These are phyloP conservation scores for Pseudonitzschia multiseries DNA, from an alignment of 108 stramenopile genomes.

Conservation along the genomic window DNA sequence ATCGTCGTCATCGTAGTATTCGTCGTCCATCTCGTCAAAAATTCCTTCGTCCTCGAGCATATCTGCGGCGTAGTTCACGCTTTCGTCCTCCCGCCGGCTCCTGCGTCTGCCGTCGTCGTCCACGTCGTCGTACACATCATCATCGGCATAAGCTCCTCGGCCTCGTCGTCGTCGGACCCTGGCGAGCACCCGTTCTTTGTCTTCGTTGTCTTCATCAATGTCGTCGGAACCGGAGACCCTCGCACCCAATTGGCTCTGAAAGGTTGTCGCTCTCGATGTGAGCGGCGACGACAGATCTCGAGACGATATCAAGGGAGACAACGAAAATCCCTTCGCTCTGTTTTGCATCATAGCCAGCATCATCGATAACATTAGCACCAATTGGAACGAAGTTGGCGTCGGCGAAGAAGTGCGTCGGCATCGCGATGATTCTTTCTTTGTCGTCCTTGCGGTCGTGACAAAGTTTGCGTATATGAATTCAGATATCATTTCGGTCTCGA, in stretches of 20 bases:
- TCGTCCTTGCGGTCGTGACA: neutral
- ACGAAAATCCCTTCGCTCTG: neutral
- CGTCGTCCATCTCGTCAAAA: slow-evolving; percentile 33
- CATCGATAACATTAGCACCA: neutral
- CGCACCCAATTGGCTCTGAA: slow-evolving; percentile 6
- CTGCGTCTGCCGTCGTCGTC: slow-evolving; percentile 11
- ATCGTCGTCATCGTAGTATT: slow-evolving; percentile 45
- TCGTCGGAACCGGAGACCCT: neutral
- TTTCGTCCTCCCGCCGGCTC: neutral
- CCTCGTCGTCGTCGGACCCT: slow-evolving; percentile 31
- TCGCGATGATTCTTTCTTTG: neutral
- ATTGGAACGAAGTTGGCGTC: neutral
- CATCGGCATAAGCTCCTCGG: slow-evolving; percentile 14
- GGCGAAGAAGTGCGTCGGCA: neutral
- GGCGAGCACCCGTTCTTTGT: slow-evolving; percentile 23
- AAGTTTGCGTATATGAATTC: too few relatives aligned
- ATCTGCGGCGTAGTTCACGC: slow-evolving; percentile 18
- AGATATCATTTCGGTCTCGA: too few relatives aligned
- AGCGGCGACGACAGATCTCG: neutral
- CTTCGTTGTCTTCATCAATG: slow-evolving; percentile 30
- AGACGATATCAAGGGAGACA: neutral
- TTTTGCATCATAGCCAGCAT: neutral
- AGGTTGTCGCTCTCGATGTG: neutral
- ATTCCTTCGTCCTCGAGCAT: slow-evolving; percentile 32
- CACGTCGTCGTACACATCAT: slow-evolving; percentile 21